Conservation (phyloP, 2,329 filamentous ascomycete species). For the Microdochium bolleyi region DNA sequence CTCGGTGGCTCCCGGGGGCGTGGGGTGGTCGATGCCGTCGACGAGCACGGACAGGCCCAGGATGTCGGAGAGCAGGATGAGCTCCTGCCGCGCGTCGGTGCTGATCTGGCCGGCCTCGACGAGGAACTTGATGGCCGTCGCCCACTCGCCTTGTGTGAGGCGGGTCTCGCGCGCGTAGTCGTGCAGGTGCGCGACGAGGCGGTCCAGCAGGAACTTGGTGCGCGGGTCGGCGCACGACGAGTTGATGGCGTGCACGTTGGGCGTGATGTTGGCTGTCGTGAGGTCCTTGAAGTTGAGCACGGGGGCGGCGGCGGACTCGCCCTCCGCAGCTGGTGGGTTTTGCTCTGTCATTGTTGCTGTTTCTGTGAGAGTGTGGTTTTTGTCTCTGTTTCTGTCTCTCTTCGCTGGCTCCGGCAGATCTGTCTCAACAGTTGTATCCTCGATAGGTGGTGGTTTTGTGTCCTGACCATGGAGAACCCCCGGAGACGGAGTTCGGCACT, state of each 20-base stretch:
- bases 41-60: constrained; percentile 74
- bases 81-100: constrained; percentile 66
- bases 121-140: constrained; percentile 63
- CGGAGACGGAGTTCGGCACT: no score
- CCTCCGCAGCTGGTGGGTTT: not conserved
- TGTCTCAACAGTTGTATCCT: no score
- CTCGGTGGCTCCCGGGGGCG: constrained; percentile 61
- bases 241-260: constrained; percentile 69
- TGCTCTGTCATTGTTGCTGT: not conserved
- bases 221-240: constrained; percentile 58
- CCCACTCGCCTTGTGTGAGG: constrained; percentile 72
- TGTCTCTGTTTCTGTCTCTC: not conserved
- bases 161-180: constrained; percentile 76
- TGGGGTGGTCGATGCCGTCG: constrained; percentile 78
- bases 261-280: constrained; percentile 73
- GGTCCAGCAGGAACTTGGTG: constrained; percentile 63
- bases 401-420: no score
- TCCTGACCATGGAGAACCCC: no score
- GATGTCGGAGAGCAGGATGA: constrained; percentile 75
- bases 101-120: constrained; percentile 67
- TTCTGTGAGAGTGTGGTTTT: not conserved
- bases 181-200: constrained; percentile 69
- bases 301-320: not conserved
- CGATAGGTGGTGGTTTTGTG: no score
- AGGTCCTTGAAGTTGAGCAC: constrained; percentile 37